Percentiles rank a stretch among this genome's conserved stretches.
Evolutionary conservation across 176 grass and related monocot species (phyloP).

Genomic region (Lolium rigidum): DNA sequence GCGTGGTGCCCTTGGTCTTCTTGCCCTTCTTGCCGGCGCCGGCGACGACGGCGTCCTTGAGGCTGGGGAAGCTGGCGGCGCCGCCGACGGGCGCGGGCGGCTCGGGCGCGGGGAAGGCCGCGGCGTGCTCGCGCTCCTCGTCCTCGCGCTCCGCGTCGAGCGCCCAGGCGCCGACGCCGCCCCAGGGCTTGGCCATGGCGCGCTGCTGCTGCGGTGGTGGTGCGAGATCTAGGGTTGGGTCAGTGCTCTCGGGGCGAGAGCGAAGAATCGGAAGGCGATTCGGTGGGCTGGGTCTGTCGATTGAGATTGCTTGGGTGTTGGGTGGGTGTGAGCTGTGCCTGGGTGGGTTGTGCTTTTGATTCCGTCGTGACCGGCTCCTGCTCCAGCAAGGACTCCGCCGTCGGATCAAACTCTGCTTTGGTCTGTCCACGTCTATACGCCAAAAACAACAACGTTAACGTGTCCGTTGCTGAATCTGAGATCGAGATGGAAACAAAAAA

Average conservation of each 20-base stretch:
- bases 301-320: neutral
- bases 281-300: neutral
- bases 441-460: neutral
- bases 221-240: constrained; percentile 80
- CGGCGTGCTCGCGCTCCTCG: constrained; percentile 72
- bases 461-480: neutral
- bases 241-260: constrained; percentile 13
- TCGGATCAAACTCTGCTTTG: neutral
- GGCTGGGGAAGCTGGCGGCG: constrained; percentile 74
- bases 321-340: constrained; percentile 16
- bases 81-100: constrained; percentile 40
- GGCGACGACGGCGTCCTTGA: constrained; percentile 58
- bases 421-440: neutral
- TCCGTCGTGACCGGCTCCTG: constrained; percentile 8
- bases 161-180: constrained; percentile 94
- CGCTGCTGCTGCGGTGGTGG: constrained; percentile 8
- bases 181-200: constrained; percentile 85
- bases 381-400: neutral
- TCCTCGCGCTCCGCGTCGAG: constrained; percentile 96
- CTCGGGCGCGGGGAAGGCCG: constrained; percentile 40
- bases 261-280: constrained; percentile 18
- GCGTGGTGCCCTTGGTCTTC: constrained; percentile 60
- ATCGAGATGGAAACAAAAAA: neutral
- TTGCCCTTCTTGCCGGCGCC: constrained; percentile 72
- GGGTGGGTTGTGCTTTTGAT: constrained; percentile 17